These are phyloP conservation scores for Batrachochytrium dendrobatidis DNA, from an alignment of 371 early-diverging fungal genomes.

Conservation along the genomic window DNA sequence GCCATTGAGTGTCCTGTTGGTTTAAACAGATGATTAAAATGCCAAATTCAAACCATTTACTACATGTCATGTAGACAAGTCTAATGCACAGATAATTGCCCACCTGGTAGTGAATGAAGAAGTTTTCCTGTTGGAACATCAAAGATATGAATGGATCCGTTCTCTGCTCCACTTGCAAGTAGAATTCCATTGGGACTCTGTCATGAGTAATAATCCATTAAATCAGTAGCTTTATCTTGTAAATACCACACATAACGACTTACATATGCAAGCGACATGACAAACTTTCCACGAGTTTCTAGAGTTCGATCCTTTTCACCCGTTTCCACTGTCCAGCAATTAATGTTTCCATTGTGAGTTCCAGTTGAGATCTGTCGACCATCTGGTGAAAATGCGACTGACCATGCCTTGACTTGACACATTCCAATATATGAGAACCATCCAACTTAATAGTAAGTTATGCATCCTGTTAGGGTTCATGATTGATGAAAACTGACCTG, in stretches of 20 bases:
- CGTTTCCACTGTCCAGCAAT: constrained; percentile 57
- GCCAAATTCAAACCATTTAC: no score
- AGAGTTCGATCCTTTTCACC: constrained; percentile 53
- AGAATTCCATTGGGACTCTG: constrained; percentile 72
- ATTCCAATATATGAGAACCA: no score
- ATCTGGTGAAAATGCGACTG: constrained; percentile 63
- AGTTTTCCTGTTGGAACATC: constrained; percentile 61
- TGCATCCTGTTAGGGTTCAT: no score
- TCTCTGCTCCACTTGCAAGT: constrained; percentile 69
- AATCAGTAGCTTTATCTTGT: background rate
- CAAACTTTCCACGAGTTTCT: constrained; percentile 65
- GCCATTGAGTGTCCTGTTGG: constrained; percentile 68
- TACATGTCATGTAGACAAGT: no score
- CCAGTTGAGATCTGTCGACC: constrained; percentile 64
- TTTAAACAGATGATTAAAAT: background rate
- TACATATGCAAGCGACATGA: constrained; percentile 71
- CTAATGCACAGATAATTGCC: background rate
- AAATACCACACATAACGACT: constrained; percentile 4
- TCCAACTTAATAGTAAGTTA: no score
- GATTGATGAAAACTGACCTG: constrained; percentile 34
- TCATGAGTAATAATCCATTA: constrained; percentile 5
- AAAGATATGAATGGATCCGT: constrained; percentile 67
- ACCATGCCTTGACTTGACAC: constrained; percentile 77
- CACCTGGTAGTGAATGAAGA: constrained; percentile 56
- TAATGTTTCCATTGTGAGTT: constrained; percentile 64